Conservation (phyloP, 2,329 filamentous ascomycete species). For the Arthrobotrys conoides region DNA sequence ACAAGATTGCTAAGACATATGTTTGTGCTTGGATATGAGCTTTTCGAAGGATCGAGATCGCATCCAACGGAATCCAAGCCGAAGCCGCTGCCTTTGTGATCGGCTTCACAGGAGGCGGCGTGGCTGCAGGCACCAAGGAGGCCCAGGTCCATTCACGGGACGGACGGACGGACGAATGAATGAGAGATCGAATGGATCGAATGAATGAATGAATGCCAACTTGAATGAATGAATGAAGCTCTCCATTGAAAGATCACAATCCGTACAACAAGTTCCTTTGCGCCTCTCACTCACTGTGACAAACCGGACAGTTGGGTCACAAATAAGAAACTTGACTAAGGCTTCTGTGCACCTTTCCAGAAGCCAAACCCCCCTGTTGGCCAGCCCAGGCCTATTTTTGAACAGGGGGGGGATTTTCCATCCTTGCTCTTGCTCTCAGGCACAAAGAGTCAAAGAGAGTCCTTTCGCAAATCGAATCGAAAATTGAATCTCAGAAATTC, state of each 20-base stretch:
- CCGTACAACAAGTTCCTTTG: conserved; percentile 35
- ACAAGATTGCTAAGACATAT: conserved; percentile 48
- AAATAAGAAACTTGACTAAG: conserved; percentile 25
- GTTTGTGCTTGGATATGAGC: conserved; percentile 22
- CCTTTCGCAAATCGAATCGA: conserved; percentile 48
- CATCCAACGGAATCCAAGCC: conserved; percentile 38
- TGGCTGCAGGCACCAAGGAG: conserved; percentile 55
- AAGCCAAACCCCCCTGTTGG: conserved; percentile 43
- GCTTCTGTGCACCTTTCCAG: conserved; percentile 56
- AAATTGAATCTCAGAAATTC: conserved; percentile 35
- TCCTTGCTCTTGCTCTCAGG: conserved; percentile 40
- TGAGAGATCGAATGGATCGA: not conserved
- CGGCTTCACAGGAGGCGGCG: conserved; percentile 34
- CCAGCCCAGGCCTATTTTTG: conserved; percentile 50
- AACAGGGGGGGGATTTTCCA: conserved; percentile 52
- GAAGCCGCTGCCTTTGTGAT: conserved; percentile 38
- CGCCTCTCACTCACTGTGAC: conserved; percentile 12
- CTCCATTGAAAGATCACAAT: conserved; percentile 14
- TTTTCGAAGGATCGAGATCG: conserved; percentile 38
- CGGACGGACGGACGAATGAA: conserved; percentile 9
- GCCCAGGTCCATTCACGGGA: conserved; percentile 21
- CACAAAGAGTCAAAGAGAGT: conserved; percentile 29
- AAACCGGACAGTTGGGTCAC: conserved; percentile 25
- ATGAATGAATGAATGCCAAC: conserved; percentile 11
- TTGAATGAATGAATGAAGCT: conserved; percentile 28